A percentile compares a stretch with the other conserved stretches of the same genome.
phyloP scores from a whole-genome alignment of 1,139 yeast species.

The Sugiyamaella grinbergsii region DNA sequence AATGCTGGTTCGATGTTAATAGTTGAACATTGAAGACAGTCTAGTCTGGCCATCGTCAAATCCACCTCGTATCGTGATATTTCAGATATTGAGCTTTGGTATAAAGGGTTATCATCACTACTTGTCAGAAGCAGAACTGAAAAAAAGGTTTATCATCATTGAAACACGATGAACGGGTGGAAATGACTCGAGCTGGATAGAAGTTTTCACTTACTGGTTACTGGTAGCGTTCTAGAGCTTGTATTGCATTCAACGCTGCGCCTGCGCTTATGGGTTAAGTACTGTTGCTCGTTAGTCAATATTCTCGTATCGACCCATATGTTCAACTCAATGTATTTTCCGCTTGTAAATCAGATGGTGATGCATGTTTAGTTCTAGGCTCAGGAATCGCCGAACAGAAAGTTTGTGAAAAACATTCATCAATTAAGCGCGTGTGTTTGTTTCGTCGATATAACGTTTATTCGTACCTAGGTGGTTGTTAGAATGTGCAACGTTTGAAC shows the following conservation, averaged over 20 bases:
- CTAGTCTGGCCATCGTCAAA: background rate
- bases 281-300: background rate
- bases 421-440: slow-evolving; percentile 10
- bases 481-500: slow-evolving; percentile 5
- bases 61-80: background rate
- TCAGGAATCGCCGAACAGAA: slow-evolving; percentile 23
- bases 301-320: no score
- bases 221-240: background rate
- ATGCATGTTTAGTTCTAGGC: slow-evolving; percentile 21
- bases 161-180: slow-evolving; percentile 2
- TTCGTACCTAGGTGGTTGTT: slow-evolving; percentile 4
- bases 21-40: no score
- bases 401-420: slow-evolving; percentile 25
- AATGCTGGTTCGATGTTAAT: background rate
- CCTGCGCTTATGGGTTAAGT: no score
- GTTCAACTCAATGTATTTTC: no score
- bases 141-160: slow-evolving; percentile 20
- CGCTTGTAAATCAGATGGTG: slow-evolving; percentile 19
- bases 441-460: background rate
- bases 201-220: background rate
- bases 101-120: slow-evolving; percentile 18
- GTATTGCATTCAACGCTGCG: no score
- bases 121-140: slow-evolving; percentile 22
- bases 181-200: background rate
- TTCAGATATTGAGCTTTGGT: slow-evolving; percentile 19